Conservation (phyloP, 2,329 filamentous ascomycete genomes). For the Apiospora sp. region DNA sequence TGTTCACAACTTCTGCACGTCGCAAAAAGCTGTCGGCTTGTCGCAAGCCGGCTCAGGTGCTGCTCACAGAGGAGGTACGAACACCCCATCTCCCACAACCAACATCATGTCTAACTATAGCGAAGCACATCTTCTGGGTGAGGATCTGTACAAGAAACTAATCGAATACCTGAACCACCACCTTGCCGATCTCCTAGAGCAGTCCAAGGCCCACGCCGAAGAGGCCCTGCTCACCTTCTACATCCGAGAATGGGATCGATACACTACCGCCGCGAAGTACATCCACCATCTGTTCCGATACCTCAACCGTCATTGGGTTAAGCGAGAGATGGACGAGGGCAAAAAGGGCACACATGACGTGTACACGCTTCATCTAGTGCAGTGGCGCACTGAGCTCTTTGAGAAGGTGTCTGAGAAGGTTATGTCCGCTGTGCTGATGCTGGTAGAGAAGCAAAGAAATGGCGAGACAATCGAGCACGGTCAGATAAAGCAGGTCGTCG, state of each 20-base stretch:
- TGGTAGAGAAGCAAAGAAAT: constrained; percentile 96
- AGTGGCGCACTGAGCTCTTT: constrained; percentile 95
- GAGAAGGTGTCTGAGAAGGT: constrained; percentile 83
- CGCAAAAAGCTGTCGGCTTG: constrained; percentile 84
- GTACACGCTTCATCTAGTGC: constrained; percentile 94
- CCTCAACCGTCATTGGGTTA: constrained; percentile 98
- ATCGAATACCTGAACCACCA: constrained; percentile 85
- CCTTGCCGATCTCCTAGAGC: constrained; percentile 72
- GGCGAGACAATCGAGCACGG: constrained; percentile 97
- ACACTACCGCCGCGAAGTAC: constrained; percentile 95
- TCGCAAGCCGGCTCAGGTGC: constrained; percentile 47
- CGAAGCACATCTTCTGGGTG: constrained; percentile 88
- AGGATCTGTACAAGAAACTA: constrained; percentile 93
- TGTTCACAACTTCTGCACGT: constrained; percentile 99
- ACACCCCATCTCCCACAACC: background rate
- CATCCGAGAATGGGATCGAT: constrained; percentile 95
- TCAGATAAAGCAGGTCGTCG: constrained; percentile 96
- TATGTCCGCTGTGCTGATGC: constrained; percentile 92
- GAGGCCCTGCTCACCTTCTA: constrained; percentile 92
- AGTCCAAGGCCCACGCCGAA: constrained; percentile 83
- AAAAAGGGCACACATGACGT: constrained; percentile 99
- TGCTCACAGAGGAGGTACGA: constrained; percentile 76
- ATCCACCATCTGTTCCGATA: constrained; percentile 97
- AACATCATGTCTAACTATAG: constrained; percentile 27
- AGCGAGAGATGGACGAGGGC: constrained; percentile 97